A percentile compares a stretch with the other conserved stretches of the same genome.
Evolutionary conservation across 1,284 basidiomycete species (phyloP).

Genomic region (Ustilago hordei): DNA sequence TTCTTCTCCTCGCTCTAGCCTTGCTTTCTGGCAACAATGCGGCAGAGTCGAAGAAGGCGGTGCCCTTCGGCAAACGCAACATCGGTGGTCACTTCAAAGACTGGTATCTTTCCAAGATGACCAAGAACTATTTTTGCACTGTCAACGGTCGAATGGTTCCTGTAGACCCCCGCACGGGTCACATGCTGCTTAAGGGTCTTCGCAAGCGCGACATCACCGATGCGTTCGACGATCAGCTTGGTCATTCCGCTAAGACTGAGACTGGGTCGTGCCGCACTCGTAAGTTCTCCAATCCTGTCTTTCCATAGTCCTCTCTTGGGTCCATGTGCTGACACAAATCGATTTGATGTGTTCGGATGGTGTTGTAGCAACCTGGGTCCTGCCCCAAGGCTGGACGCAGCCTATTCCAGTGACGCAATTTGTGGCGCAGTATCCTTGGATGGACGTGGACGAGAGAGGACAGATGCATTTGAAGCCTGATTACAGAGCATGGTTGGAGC

Average conservation of each 20-base stretch:
- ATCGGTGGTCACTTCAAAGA: conserved; percentile 40
- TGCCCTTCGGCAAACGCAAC: conserved; percentile 30
- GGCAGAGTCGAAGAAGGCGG: conserved; percentile 5
- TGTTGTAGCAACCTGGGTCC: conserved; percentile 36
- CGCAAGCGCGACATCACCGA: conserved; percentile 15
- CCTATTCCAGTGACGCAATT: conserved; percentile 49
- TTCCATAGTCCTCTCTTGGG: background rate
- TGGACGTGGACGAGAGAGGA: conserved; percentile 29
- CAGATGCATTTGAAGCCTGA: conserved; percentile 29
- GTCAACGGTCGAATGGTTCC: conserved; percentile 30
- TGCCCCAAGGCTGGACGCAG: conserved; percentile 32
- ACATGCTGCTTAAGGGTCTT: conserved; percentile 33
- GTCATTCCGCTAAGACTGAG: conserved; percentile 22
- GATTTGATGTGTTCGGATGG: background rate
- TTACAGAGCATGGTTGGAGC: conserved; percentile 30
- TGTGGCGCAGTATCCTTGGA: conserved; percentile 42
- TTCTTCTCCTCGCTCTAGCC: background rate
- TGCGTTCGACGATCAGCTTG: conserved; percentile 18
- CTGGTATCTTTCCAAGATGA: conserved; percentile 28
- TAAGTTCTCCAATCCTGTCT: conserved; percentile 14
- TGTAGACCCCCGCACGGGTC: conserved; percentile 42
- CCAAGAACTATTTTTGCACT: conserved; percentile 47
- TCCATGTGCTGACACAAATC: background rate
- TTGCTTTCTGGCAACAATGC: background rate
- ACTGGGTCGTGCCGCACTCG: conserved; percentile 28